Base-by-base conservation (phyloP, 495 filamentous ascomycete species). In the Aspergillus cavernicola region DNA sequence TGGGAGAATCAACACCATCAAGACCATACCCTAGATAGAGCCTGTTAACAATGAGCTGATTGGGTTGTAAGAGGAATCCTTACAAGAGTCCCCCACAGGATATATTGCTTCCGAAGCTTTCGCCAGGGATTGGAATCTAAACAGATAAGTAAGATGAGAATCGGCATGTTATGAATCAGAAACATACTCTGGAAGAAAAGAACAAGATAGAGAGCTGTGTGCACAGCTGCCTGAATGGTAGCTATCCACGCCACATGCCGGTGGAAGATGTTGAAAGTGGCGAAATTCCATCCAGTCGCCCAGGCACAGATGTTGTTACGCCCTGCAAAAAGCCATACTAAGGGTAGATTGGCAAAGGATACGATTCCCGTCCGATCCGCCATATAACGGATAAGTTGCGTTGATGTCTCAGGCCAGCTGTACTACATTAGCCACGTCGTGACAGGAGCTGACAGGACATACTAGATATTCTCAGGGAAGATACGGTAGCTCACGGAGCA, bases 221-320 rank as follows among this genome's bases (percentile, higher is more conserved):
- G 80, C 2, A 76, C 63, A 9, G 75, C 54, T 2, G 70, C 80
- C 59, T 82, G 72, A 19, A 80, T 29, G 4, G 77, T 79, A 3
- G 78, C 77, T 6, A 81, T 68, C 47, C 78, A 67, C 4, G 80
- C 80, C 23, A 80, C 67, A 72, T 79, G 78, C 13, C 79, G 78
- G 66, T 83, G 80, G 26, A 82, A 79, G 2, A 78, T 59, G 39
- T 78, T 77, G 56, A 80, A 81, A 0, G 70, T 78, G 1, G 75
- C 66, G 55, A 78, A 79, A 31, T 70, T 75, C 78, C 79, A 83
- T 0, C 78, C 76, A 0, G 79, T 82, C 9, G 76, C 60, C 79
- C 76, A 80, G 2, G 79, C 58, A 29, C 83, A 67, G 13, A 81
- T 71, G 47, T 83, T 82, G 56, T 81, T 84, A 26, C 80, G 74